Base-by-base conservation (phyloP, 768 basidiomycete genomes). In the Xerocomellus amylosporus region DNA sequence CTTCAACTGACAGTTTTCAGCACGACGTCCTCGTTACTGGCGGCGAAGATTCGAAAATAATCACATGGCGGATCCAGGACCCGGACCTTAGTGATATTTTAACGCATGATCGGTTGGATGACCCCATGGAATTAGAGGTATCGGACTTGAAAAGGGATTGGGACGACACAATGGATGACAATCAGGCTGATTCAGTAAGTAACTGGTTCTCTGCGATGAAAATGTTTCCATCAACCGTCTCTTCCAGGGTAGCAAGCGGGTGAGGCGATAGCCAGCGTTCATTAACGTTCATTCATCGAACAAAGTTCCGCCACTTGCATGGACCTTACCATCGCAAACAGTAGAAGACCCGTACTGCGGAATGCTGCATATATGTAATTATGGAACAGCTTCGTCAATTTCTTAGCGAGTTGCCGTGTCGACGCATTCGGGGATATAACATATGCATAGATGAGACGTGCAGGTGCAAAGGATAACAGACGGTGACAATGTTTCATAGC, bases 31-130 rank as follows among this genome's bases (percentile, higher is more conserved):
- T 81, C 13, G 62, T 80, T 19, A 79, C 80, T 4, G 80, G 80
- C 2, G 80, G 80, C 2, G 80, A 82, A 73, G 80, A 82, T 53
- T 66, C 71, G 9, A 78, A 75, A 56, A 71, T 82, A 52, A 71
- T 74, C 24, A 53, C 76, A 15, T 82, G 80, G 80, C 63, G 54
- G 37, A 60, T 58, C 20, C 54, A 70, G 31, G 38, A 54, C 13
- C 51, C 51, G 1, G n/a, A 12, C 31, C 6, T 30, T 7, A 17
- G 19, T 17, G 50, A 31, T 49, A 13, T 13, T 20, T 40, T 19
- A 13, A 46, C 4, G 10, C 36, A 26, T 15, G 42, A 54, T 44
- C 51, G 47, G n/a, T 38, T 36, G 45, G 61, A 56, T 30, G 50
- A 54, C 19, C 22, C 42, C 17, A 59, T 64, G 55, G 49, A 66